phyloP scores from a whole-genome alignment of 108 stramenopile genomes.

The Skeletonema marinoi region DNA sequence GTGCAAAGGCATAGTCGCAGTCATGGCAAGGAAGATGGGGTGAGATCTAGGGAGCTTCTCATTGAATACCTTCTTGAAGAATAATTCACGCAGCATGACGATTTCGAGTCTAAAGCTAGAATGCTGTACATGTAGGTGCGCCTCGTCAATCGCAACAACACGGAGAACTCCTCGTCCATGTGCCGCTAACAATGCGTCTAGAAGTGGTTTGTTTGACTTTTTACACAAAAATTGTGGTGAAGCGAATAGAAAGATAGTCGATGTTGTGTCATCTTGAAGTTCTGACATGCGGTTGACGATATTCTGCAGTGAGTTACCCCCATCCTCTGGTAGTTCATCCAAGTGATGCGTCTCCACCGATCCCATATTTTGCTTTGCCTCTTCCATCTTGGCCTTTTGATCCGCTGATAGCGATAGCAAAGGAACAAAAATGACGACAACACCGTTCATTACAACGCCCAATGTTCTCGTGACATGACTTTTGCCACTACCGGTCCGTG shows the following conservation, averaged over 20 bases:
- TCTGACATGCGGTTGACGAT: not conserved
- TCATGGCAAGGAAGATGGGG: too few relatives aligned
- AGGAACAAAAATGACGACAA: not conserved
- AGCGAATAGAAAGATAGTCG: not conserved
- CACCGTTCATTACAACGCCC: not conserved
- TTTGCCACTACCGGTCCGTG: not conserved
- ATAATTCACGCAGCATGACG: not conserved
- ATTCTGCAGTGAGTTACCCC: too few relatives aligned
- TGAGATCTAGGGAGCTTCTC: too few relatives aligned
- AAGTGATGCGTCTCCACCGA: not conserved
- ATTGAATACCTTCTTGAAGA: slow-evolving; percentile 1
- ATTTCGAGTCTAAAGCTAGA: not conserved
- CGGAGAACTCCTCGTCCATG: not conserved
- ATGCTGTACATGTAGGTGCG: not conserved
- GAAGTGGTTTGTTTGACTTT: not conserved
- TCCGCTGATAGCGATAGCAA: not conserved
- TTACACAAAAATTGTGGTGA: not conserved
- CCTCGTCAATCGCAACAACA: not conserved
- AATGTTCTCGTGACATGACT: not conserved
- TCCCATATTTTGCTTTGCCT: not conserved
- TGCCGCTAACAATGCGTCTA: not conserved
- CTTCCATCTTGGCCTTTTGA: not conserved
- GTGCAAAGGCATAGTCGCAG: too few relatives aligned
- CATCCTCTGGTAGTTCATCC: not conserved
- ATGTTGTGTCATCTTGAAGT: not conserved